These are phyloP conservation scores for Aspergillus steynii DNA, from an alignment of 495 filamentous ascomycete genomes.

Conservation along the genomic window DNA sequence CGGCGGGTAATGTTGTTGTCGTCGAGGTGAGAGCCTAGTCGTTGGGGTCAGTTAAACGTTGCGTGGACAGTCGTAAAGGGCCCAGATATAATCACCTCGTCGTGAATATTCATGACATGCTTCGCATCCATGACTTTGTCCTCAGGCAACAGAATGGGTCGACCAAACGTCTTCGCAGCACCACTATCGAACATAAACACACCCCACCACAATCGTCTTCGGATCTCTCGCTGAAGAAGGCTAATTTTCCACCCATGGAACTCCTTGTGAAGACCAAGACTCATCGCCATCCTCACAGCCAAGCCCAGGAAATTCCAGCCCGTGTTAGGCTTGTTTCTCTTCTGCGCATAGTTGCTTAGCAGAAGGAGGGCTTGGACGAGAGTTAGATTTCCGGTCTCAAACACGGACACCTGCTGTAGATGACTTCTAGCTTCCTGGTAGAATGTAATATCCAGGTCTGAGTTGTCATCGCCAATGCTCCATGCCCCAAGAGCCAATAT, in stretches of 20 bases:
- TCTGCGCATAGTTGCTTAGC: conserved; percentile 56
- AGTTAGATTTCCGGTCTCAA: conserved; percentile 54
- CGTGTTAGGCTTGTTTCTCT: conserved; percentile 57
- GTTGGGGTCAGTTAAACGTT: conserved; percentile 1
- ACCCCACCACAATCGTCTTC: conserved; percentile 48
- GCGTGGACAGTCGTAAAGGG: not conserved
- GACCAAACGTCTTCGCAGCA: conserved; percentile 49
- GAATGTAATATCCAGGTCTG: conserved; percentile 48
- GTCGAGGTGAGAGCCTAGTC: conserved; percentile 39
- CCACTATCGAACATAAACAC: conserved; percentile 52
- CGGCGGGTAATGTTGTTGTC: conserved; percentile 42
- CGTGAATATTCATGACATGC: conserved; percentile 51
- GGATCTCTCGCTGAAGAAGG: conserved; percentile 49
- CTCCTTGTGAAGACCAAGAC: conserved; percentile 56
- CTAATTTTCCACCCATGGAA: conserved; percentile 55
- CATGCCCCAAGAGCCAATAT: conserved; percentile 54
- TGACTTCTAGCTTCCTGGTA: conserved; percentile 48
- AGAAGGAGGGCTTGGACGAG: conserved; percentile 53
- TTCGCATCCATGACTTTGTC: conserved; percentile 50
- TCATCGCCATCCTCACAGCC: conserved; percentile 54
- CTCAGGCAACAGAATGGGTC: conserved; percentile 49
- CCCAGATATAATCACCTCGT: conserved; percentile 28
- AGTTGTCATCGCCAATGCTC: conserved; percentile 51
- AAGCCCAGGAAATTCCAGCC: conserved; percentile 56
- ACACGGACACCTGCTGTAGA: conserved; percentile 46